Evolutionary conservation across 164 flowering plant species (phyloP).

Genomic region (Vitis cinerea): DNA sequence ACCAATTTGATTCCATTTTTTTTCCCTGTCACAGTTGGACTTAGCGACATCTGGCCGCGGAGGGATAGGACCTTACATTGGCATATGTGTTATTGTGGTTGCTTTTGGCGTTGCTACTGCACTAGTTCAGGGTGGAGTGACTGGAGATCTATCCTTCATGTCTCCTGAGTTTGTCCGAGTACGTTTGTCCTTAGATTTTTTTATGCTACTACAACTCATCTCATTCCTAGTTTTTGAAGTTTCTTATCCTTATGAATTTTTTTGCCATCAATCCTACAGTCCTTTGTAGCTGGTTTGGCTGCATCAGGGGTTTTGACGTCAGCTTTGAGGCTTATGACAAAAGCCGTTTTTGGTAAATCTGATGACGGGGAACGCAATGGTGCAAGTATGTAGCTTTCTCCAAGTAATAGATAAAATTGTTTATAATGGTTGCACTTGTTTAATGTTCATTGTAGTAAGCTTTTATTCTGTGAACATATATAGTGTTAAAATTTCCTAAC

Average conservation of each 20-base stretch:
- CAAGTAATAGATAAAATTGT: too few species aligned
- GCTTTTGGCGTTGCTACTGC: slow-evolving; percentile 81
- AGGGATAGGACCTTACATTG: slow-evolving; percentile 55
- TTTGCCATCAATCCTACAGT: slow-evolving; percentile 23
- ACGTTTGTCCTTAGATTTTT: not conserved
- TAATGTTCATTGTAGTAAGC: too few species aligned
- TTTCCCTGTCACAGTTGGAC: slow-evolving; percentile 46
- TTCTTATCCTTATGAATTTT: too few species aligned
- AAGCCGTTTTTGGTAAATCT: slow-evolving; percentile 43
- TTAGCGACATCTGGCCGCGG: slow-evolving; percentile 70
- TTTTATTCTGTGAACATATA: too few species aligned
- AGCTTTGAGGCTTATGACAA: slow-evolving; percentile 46
- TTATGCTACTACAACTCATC: too few species aligned
- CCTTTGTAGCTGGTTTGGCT: slow-evolving; percentile 58
- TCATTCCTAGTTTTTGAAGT: too few species aligned
- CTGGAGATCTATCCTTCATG: slow-evolving; percentile 83
- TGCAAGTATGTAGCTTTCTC: slow-evolving; percentile 24
- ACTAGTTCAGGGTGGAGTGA: slow-evolving; percentile 82
- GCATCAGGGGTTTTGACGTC: slow-evolving; percentile 61
- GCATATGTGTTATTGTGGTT: slow-evolving; percentile 50
- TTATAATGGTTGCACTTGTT: too few species aligned
- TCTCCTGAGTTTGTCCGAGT: slow-evolving; percentile 80
- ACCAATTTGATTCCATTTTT: too few species aligned
- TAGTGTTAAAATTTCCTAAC: too few species aligned
- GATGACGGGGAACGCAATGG: slow-evolving; percentile 54